Conservation (phyloP, 257 asterid genomes). For the Plantago elongata region DNA sequence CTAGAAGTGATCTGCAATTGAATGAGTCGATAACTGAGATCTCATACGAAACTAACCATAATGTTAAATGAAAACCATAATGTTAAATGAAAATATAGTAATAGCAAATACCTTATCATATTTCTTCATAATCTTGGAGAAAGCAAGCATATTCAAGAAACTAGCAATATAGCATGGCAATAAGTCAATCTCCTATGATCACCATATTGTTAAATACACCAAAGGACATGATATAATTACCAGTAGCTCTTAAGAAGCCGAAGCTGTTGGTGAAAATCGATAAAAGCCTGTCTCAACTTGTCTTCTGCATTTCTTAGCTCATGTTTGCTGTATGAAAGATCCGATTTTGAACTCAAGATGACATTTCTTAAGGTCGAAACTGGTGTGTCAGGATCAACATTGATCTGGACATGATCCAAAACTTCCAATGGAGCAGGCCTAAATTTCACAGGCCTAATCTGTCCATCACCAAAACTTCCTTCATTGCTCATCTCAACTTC, state of each 20-base stretch:
- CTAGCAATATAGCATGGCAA: slow-evolving; percentile 30
- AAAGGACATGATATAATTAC: slow-evolving; percentile 25
- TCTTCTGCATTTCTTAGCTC: slow-evolving; percentile 69
- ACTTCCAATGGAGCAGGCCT: slow-evolving; percentile 47
- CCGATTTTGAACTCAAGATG: slow-evolving; percentile 33
- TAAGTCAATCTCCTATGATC: slow-evolving; percentile 15
- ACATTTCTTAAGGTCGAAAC: slow-evolving; percentile 50
- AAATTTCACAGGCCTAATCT: slow-evolving; percentile 16
- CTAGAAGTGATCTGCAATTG: slow-evolving; percentile 59
- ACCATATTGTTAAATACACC: background rate
- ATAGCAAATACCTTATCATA: slow-evolving; percentile 62
- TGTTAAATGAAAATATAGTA: background rate
- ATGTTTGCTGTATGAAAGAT: slow-evolving; percentile 47
- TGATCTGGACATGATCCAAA: slow-evolving; percentile 62
- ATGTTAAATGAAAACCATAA: slow-evolving; percentile 5
- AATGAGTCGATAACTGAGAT: background rate
- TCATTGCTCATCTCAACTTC: slow-evolving; percentile 61
- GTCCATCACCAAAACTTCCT: slow-evolving; percentile 18
- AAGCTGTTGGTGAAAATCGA: slow-evolving; percentile 62
- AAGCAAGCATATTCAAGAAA: slow-evolving; percentile 76
- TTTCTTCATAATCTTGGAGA: slow-evolving; percentile 87
- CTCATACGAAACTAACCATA: background rate
- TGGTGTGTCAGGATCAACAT: slow-evolving; percentile 66
- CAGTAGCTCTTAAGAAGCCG: slow-evolving; percentile 60
- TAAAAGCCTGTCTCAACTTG: slow-evolving; percentile 48